These are phyloP conservation scores for Mycena leptocephala DNA, from an alignment of 768 basidiomycete species.

Conservation along the genomic window DNA sequence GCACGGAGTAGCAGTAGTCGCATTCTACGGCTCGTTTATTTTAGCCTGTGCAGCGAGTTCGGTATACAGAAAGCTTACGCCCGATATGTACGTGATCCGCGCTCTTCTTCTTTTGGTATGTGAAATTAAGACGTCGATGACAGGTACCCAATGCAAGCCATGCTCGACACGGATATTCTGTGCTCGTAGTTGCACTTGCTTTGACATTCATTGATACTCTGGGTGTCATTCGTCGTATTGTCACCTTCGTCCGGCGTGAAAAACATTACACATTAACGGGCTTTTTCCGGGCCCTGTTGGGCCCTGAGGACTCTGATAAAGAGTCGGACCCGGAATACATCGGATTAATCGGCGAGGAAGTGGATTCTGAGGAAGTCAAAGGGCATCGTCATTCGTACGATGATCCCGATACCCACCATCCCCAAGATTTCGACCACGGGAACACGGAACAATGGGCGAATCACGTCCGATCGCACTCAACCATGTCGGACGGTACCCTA, in stretches of 20 bases:
- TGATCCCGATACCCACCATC: constrained; percentile 45
- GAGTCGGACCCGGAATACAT: constrained; percentile 66
- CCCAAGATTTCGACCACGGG: constrained; percentile 49
- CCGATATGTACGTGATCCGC: constrained; percentile 79
- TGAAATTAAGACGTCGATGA: constrained; percentile 36
- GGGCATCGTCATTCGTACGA: constrained; percentile 42
- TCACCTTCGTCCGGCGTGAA: constrained; percentile 62
- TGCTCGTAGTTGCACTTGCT: constrained; percentile 61
- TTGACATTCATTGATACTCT: constrained; percentile 72
- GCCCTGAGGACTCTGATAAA: constrained; percentile 53
- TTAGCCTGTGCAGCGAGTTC: constrained; percentile 80
- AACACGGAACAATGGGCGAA: constrained; percentile 72
- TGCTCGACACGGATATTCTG: constrained; percentile 46
- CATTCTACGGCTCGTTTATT: constrained; percentile 74
- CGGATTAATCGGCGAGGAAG: constrained; percentile 69
- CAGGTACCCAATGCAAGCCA: constrained; percentile 66
- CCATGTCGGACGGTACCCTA: constrained; percentile 68
- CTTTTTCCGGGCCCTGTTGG: constrained; percentile 73
- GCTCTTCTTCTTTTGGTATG: constrained; percentile 19
- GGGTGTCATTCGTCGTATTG: constrained; percentile 64
- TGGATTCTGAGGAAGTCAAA: constrained; percentile 69
- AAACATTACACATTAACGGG: constrained; percentile 62
- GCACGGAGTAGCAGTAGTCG: constrained; percentile 70
- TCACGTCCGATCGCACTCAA: constrained; percentile 57
- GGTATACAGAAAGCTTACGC: constrained; percentile 85